Evolutionary conservation across 768 basidiomycete species (phyloP).

Genomic region (Suillus discolor): DNA sequence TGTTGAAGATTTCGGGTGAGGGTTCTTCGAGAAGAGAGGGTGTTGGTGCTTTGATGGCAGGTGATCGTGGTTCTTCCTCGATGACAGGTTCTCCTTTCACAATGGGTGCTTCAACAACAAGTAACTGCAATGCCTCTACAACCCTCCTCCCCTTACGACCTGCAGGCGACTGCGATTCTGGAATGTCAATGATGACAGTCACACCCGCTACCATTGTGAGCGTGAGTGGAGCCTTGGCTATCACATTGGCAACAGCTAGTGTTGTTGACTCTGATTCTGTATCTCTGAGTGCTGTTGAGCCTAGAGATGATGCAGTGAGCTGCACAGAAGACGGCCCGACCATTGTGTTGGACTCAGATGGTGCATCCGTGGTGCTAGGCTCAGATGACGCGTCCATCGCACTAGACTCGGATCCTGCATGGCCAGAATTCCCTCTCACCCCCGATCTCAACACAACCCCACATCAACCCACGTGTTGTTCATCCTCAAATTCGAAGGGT

Average conservation of each 20-base stretch:
- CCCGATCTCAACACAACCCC: conserved; percentile 26
- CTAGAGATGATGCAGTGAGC: background rate
- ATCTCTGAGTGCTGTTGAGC: conserved; percentile 12
- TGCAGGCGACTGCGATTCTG: conserved; percentile 31
- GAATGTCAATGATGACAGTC: conserved; percentile 46
- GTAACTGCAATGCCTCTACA: conserved; percentile 17
- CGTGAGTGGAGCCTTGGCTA: conserved; percentile 49
- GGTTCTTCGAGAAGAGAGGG: background rate
- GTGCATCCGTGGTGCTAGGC: background rate
- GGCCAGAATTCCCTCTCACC: conserved; percentile 30
- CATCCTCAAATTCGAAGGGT: no score
- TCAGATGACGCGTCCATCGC: no score
- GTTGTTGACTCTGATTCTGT: conserved; percentile 42
- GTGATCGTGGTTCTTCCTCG: conserved; percentile 17
- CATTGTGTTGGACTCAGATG: background rate
- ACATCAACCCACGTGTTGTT: conserved; percentile 28
- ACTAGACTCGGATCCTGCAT: background rate
- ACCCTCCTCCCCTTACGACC: conserved; percentile 18
- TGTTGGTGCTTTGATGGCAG: background rate
- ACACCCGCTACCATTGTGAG: conserved; percentile 44
- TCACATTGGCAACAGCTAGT: conserved; percentile 51
- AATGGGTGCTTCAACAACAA: background rate
- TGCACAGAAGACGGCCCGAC: background rate
- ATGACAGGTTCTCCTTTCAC: no score
- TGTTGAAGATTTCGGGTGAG: background rate